These are phyloP conservation scores for Trichoderma koningii DNA, from an alignment of 2,329 filamentous ascomycete species.

Conservation along the genomic window DNA sequence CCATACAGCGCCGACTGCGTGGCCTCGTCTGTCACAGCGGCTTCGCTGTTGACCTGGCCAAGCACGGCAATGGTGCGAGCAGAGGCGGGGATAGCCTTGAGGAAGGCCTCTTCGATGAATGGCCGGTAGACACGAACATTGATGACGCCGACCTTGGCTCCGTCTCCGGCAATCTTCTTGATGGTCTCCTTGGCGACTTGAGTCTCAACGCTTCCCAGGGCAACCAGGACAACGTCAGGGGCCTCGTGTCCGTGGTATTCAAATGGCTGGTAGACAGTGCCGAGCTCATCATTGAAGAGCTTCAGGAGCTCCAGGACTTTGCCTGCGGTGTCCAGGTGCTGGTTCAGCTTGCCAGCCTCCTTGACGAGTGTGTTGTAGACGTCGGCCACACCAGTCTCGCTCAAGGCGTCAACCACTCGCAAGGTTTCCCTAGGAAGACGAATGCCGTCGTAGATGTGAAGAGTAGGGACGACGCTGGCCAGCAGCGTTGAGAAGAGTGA, in stretches of 20 bases:
- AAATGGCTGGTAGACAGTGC: conserved; percentile 88
- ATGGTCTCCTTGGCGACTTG: conserved; percentile 83
- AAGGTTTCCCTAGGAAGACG: conserved; percentile 80
- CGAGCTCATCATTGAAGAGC: conserved; percentile 85
- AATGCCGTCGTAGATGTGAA: conserved; percentile 88
- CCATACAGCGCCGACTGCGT: conserved; percentile 84
- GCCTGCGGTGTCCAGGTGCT: conserved; percentile 71
- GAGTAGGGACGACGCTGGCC: conserved; percentile 74
- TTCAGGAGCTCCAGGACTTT: conserved; percentile 71
- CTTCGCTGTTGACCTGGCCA: conserved; percentile 78
- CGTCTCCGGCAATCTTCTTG: conserved; percentile 68
- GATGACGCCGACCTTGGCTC: conserved; percentile 79
- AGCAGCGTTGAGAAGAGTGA: conserved; percentile 82
- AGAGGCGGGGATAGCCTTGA: conserved; percentile 75
- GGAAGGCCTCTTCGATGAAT: conserved; percentile 92
- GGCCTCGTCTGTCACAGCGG: conserved; percentile 71
- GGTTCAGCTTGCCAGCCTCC: conserved; percentile 62
- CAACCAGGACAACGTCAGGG: conserved; percentile 81
- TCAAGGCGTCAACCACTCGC: conserved; percentile 78
- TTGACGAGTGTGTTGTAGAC: conserved; percentile 68
- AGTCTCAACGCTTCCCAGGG: conserved; percentile 89
- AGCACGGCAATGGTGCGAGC: conserved; percentile 78
- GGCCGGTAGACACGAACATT: conserved; percentile 93
- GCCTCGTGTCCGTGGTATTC: conserved; percentile 87
- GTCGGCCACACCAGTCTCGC: conserved; percentile 67